Evolutionary conservation across 176 grass and related monocot genomes (phyloP).

Genomic region (Carex cristatella): DNA sequence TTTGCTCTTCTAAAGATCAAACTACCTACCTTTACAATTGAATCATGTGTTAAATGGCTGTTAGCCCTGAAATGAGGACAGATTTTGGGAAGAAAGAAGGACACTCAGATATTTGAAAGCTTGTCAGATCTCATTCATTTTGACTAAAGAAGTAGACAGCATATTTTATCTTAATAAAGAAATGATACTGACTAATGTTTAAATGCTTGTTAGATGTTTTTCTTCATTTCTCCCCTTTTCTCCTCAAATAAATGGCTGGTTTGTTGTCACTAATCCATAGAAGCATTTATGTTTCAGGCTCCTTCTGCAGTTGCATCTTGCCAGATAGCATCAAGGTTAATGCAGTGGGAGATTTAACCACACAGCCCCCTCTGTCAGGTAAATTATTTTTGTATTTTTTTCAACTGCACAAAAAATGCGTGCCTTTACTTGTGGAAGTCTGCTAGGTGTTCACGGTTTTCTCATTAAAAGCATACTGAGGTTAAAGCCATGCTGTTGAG

Average conservation of each 20-base stretch:
- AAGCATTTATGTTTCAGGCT: constrained; percentile 43
- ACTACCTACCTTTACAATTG: background rate
- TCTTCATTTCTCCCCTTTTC: background rate
- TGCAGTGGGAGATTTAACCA: constrained; percentile 47
- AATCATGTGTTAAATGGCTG: background rate
- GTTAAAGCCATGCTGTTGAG: background rate
- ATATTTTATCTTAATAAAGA: background rate
- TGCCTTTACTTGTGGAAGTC: background rate
- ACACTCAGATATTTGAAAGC: background rate
- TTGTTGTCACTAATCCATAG: background rate
- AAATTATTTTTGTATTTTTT: background rate
- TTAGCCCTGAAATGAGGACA: background rate
- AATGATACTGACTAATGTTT: background rate
- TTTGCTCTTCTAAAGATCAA: background rate
- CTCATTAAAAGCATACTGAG: background rate
- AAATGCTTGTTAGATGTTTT: background rate
- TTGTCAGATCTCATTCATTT: constrained; percentile 13
- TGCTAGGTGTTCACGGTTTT: background rate
- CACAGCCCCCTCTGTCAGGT: constrained; percentile 53
- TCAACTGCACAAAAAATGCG: background rate
- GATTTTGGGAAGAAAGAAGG: background rate
- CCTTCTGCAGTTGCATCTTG: constrained; percentile 74
- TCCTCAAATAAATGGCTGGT: background rate
- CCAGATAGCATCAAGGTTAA: constrained; percentile 71
- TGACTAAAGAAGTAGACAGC: background rate